These are phyloP conservation scores for Clavaria fumosa DNA, from an alignment of 768 basidiomycete species.

Conservation along the genomic window DNA sequence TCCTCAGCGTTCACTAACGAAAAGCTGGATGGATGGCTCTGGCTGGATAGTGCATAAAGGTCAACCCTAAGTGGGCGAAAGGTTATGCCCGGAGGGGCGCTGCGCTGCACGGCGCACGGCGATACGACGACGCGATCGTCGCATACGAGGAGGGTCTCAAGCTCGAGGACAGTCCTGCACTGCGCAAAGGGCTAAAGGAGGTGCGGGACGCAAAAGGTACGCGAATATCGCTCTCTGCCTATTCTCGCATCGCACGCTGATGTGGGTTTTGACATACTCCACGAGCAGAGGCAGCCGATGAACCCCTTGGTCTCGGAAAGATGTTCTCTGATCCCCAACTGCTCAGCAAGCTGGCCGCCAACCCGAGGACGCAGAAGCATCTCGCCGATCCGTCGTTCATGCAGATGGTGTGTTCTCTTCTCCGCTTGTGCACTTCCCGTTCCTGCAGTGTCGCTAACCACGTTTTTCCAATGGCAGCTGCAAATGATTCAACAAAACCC, in stretches of 20 bases:
- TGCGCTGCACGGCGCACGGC: constrained; percentile 69
- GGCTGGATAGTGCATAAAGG: constrained; percentile 48
- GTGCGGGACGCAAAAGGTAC: constrained; percentile 80
- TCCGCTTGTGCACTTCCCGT: neutral
- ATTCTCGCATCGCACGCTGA: constrained; percentile 4
- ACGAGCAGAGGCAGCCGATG: constrained; percentile 22
- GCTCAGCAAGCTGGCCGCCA: constrained; percentile 67
- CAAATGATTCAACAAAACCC: constrained; percentile 57
- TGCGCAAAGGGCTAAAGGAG: constrained; percentile 79
- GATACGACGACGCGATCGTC: constrained; percentile 71
- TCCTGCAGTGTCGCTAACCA: neutral
- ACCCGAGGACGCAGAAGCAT: constrained; percentile 75
- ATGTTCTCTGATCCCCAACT: constrained; percentile 78
- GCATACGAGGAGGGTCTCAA: constrained; percentile 74
- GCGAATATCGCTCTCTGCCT: constrained; percentile 9
- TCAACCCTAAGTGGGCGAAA: constrained; percentile 76
- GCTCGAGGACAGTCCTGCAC: constrained; percentile 65
- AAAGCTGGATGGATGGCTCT: neutral
- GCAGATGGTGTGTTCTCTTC: constrained; percentile 12
- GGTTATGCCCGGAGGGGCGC: constrained; percentile 88
- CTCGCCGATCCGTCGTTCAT: constrained; percentile 75
- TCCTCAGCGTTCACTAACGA: constrained; percentile 6
- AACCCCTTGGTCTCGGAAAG: constrained; percentile 42
- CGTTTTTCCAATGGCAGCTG: constrained; percentile 31
- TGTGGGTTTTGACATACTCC: neutral